Conservation (phyloP, 257 asterid species). For the Asclepias syriaca region DNA sequence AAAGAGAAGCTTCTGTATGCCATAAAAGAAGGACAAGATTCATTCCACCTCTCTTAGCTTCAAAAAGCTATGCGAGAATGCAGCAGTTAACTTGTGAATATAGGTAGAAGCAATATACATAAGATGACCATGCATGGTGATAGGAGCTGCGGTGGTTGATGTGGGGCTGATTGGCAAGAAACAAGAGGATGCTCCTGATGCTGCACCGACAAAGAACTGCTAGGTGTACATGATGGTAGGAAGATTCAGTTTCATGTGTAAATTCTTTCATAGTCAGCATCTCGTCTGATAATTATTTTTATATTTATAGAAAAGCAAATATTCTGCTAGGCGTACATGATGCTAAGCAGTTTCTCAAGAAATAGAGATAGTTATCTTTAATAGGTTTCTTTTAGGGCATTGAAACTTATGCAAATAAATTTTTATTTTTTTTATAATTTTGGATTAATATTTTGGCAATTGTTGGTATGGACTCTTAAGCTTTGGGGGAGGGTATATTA, state of each 20-base stretch:
- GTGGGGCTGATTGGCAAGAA: constrained; percentile 20
- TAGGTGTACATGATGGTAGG: constrained; percentile 2
- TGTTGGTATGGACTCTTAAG: not conserved
- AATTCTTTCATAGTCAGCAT: constrained; percentile 2
- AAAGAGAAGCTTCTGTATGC: constrained; percentile 80
- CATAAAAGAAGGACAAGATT: constrained; percentile 89
- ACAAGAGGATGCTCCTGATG: constrained; percentile 17
- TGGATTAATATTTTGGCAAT: too few species aligned
- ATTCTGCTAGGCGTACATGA: not conserved
- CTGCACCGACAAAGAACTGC: constrained; percentile 17
- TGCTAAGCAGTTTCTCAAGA: not conserved
- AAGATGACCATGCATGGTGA: constrained; percentile 5
- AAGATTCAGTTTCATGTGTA: constrained; percentile 13
- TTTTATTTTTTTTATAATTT: too few species aligned
- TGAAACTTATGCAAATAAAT: too few species aligned
- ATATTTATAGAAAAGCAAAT: not conserved
- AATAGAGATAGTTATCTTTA: not conserved
- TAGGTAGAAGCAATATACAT: constrained; percentile 23
- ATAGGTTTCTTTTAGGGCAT: too few species aligned
- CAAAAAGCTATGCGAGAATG: not conserved
- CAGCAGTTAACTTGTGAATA: constrained; percentile 41
- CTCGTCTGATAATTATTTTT: not conserved
- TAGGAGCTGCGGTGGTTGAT: constrained; percentile 4
- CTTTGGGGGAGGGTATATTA: not conserved
- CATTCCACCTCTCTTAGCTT: constrained; percentile 75